Evolutionary conservation across 2,329 filamentous ascomycete genomes (phyloP).

Genomic region (Aspergillus oerlinghausenensis): DNA sequence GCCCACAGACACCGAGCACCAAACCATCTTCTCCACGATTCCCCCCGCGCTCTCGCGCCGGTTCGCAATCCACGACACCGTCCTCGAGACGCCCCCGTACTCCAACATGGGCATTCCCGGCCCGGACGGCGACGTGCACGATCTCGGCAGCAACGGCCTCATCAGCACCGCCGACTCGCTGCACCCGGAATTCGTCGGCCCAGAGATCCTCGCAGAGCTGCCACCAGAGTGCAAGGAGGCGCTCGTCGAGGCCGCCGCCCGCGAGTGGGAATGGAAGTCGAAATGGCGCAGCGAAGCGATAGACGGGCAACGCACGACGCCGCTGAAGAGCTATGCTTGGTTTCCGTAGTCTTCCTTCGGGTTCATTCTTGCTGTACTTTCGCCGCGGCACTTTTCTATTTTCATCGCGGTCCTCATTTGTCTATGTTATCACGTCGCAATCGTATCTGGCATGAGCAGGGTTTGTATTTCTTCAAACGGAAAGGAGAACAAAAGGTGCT

Average conservation of each 20-base stretch:
- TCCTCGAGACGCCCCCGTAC: conserved; percentile 55
- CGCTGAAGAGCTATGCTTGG: conserved; percentile 39
- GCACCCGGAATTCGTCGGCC: conserved; percentile 33
- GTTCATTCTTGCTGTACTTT: not conserved
- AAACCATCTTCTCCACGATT: conserved; percentile 49
- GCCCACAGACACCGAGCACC: conserved; percentile 5
- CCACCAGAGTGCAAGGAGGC: conserved; percentile 59
- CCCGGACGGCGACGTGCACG: conserved; percentile 34
- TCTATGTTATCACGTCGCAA: conserved; percentile 3
- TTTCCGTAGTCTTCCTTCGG: conserved; percentile 26
- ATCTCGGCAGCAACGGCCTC: conserved; percentile 41
- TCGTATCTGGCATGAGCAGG: conserved; percentile 13
- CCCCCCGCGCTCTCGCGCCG: conserved; percentile 57
- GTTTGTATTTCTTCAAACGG: conserved; percentile 1
- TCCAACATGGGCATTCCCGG: conserved; percentile 58
- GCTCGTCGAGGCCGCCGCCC: conserved; percentile 62
- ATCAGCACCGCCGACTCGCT: conserved; percentile 31
- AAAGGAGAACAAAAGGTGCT: not conserved
- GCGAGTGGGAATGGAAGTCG: conserved; percentile 67
- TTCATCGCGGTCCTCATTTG: not conserved
- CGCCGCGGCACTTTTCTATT: not conserved
- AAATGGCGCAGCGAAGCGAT: conserved; percentile 67
- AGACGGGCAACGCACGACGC: conserved; percentile 40
- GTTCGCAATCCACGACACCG: conserved; percentile 59
- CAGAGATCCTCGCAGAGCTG: conserved; percentile 41